These are phyloP conservation scores for Spinacia oleracea DNA, from an alignment of 179 eudicot genomes.

Conservation along the genomic window DNA sequence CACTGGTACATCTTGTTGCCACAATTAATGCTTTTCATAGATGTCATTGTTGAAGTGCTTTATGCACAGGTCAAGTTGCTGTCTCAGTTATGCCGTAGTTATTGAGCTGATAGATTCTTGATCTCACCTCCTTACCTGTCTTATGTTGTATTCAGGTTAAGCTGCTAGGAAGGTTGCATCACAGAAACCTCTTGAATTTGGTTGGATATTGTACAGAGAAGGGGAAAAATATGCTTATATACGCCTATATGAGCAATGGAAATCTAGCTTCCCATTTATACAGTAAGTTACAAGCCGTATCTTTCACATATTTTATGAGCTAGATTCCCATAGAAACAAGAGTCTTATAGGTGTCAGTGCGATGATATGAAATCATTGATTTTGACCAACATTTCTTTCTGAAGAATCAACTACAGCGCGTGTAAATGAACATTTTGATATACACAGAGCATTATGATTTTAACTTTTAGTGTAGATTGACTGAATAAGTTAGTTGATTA, in stretches of 20 bases:
- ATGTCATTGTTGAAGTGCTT: neutral
- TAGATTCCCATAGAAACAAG: neutral
- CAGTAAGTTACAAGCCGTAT: slow-evolving; percentile 45
- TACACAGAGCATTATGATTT: neutral
- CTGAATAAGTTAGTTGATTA: neutral
- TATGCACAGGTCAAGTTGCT: neutral
- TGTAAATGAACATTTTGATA: neutral
- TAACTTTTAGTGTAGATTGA: neutral
- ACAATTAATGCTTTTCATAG: no score
- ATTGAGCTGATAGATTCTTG: neutral
- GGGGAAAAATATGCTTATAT: slow-evolving; percentile 85
- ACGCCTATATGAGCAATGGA: slow-evolving; percentile 94
- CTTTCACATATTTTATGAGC: neutral
- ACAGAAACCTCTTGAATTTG: slow-evolving; percentile 94
- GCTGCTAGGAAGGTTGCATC: slow-evolving; percentile 92
- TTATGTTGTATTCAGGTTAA: slow-evolving; percentile 55
- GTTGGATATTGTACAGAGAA: slow-evolving; percentile 95
- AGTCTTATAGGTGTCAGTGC: neutral
- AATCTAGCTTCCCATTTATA: slow-evolving; percentile 86
- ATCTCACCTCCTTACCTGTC: neutral
- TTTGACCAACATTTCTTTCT: neutral
- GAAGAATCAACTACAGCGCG: neutral
- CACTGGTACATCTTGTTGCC: neutral
- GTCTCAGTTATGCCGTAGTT: neutral
- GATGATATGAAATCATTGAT: neutral